Evolutionary conservation across 768 basidiomycete species (phyloP), one percentile per base, ranked within the genome.

Genomic region (Kwoniella bestiolae): DNA sequence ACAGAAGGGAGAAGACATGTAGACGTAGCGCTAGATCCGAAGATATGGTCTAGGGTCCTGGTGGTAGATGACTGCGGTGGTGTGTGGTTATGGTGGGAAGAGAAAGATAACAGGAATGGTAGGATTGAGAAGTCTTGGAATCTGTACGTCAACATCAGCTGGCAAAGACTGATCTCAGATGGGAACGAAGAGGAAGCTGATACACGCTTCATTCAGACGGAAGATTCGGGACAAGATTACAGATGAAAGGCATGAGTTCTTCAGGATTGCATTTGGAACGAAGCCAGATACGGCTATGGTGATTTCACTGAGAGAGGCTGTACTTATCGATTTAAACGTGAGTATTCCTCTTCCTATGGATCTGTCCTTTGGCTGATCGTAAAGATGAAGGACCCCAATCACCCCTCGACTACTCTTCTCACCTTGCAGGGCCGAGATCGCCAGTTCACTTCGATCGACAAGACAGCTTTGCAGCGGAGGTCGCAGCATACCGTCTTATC

Each of bases 31-130:
- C 18, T 74, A 25, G 73, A 77, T 57, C 60, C 70, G 5, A 34
- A 2, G 2, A 31, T 35, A 18, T 77, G 75, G 75, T 55, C 66
- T 6, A 55, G 70, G 49, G 35, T 56, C 7, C 28, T 71, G 32
- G 34, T 77, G 21, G 71, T 74, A 9, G 75, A 77, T 66, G 71
- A 74, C 45, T n/a, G 34, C 23, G 75, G 75, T 5, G 73, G 71
- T 3, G 69, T 77, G 3, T 77, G 75, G 75, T 28, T 70, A 25
- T 74, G 72, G 72, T 52, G 56, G 57, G 69, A 72, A 51, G 69
- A 68, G 31, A 66, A 65, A 38, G 45, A 60, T 23, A 56, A 65
- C 38, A 12, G n/a, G 45, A n/a, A 28, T 18, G 57, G 65, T 23
- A 29, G 60, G 38, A 38, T 35, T 61, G 68, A 67, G 26, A 71